A percentile compares a stretch with the other conserved stretches of the same genome.
These are phyloP conservation scores for Heliamphora exappendiculata DNA, from an alignment of 148 eudicot species.

Conservation along the genomic window DNA sequence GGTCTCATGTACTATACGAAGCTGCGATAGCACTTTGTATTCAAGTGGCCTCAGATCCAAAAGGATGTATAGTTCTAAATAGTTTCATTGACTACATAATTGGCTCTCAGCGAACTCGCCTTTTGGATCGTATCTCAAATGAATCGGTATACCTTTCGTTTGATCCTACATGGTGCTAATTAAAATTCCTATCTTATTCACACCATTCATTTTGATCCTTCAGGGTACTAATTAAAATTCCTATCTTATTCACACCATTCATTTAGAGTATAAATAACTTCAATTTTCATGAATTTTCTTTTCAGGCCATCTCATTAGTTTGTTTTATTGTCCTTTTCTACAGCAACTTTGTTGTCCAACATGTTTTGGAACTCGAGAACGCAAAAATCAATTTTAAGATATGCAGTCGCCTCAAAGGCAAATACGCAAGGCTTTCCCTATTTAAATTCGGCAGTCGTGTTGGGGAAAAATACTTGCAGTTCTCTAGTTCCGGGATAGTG, in stretches of 20 bases:
- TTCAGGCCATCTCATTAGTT: not conserved
- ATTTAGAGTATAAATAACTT: not conserved
- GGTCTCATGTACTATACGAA: slow-evolving; percentile 2
- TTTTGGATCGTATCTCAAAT: not conserved
- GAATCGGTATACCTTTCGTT: slow-evolving; percentile 5
- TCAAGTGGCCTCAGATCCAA: slow-evolving; percentile 3
- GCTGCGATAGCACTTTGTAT: not conserved
- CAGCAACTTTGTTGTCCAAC: slow-evolving; percentile 14
- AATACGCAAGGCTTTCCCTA: not conserved
- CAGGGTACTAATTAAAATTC: not conserved
- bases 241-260: too few species aligned
- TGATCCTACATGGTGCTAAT: slow-evolving; percentile 11
- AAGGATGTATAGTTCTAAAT: slow-evolving; percentile 12
- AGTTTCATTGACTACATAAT: not conserved
- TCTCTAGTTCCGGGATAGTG: not conserved
- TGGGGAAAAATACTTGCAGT: slow-evolving; percentile 5
- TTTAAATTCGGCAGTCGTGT: slow-evolving; percentile 9
- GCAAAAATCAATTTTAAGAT: not conserved
- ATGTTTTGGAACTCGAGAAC: not conserved
- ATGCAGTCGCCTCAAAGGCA: not conserved
- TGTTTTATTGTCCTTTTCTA: not conserved
- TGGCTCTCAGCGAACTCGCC: not conserved
- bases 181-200: not conserved
- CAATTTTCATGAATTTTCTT: not conserved
- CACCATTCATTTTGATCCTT: not conserved